Conservation (phyloP, 2,329 filamentous ascomycete species). For the Fusarium subglutinans region DNA sequence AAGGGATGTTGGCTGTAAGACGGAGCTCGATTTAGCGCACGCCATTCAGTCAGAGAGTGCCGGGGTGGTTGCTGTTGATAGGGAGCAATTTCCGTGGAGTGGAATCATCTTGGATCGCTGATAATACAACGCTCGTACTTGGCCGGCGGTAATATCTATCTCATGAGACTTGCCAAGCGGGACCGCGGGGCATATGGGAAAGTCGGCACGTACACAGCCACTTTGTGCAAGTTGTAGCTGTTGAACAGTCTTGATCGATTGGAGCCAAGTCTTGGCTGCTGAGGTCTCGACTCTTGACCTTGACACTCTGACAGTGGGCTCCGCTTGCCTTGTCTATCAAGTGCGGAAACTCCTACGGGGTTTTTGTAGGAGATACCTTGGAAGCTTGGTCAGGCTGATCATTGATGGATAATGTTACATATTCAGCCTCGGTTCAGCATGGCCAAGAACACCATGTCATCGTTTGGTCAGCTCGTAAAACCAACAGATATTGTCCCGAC, state of each 20-base stretch:
- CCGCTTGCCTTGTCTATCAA: slow-evolving; percentile 15
- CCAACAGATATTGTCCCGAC: slow-evolving; percentile 13
- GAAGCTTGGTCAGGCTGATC: neutral
- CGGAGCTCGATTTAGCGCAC: neutral
- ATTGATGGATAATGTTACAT: neutral
- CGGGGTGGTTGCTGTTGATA: neutral
- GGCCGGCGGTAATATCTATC: slow-evolving; percentile 17
- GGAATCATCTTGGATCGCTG: slow-evolving; percentile 4
- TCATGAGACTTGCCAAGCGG: slow-evolving; percentile 36
- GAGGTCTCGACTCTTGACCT: slow-evolving; percentile 40
- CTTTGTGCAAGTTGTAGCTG: slow-evolving; percentile 19
- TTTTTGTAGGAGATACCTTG: neutral
- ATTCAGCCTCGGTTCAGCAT: neutral
- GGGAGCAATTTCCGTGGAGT: slow-evolving; percentile 7
- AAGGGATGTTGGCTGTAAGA: neutral
- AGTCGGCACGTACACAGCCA: slow-evolving; percentile 36
- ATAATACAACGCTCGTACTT: slow-evolving; percentile 17
- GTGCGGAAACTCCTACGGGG: neutral
- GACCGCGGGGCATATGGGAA: slow-evolving; percentile 33
- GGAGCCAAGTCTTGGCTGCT: slow-evolving; percentile 43
- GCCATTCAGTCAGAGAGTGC: neutral
- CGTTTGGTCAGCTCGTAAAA: slow-evolving; percentile 6
- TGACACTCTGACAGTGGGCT: slow-evolving; percentile 28
- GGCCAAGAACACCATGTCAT: slow-evolving; percentile 20
- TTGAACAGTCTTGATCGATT: slow-evolving; percentile 24